Conservation (phyloP, 2,329 filamentous ascomycete genomes). For the Mariannaea sp. region DNA sequence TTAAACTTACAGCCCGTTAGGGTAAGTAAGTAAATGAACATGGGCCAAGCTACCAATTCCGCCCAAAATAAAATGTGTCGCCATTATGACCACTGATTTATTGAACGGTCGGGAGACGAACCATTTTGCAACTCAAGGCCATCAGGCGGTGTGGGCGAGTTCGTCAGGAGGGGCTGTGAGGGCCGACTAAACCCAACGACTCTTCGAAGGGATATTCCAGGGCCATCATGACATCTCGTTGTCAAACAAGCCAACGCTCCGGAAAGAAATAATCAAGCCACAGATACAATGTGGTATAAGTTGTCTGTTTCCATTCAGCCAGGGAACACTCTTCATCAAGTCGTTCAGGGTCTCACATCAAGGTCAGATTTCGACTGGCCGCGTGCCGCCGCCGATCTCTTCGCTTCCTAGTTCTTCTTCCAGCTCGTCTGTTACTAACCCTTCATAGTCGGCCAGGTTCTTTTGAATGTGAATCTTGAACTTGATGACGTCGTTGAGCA, state of each 20-base stretch:
- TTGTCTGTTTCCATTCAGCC: background rate
- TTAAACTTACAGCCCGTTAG: no score
- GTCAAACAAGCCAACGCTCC: slow-evolving; percentile 4
- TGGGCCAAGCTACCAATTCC: no score
- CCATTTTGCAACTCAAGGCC: no score
- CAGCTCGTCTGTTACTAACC: slow-evolving; percentile 89
- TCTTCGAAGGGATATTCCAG: no score
- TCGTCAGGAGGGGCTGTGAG: no score
- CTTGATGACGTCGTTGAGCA: slow-evolving; percentile 96
- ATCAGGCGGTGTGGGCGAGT: no score
- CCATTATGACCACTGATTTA: no score
- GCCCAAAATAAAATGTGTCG: no score
- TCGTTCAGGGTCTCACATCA: slow-evolving; percentile 22
- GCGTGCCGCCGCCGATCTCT: slow-evolving; percentile 59
- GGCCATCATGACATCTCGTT: slow-evolving; percentile 10
- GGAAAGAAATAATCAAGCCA: slow-evolving; percentile 1
- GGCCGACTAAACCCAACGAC: no score
- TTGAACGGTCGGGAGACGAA: no score
- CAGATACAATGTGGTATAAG: background rate
- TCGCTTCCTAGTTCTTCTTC: slow-evolving; percentile 78
- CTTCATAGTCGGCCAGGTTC: slow-evolving; percentile 90
- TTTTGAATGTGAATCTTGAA: slow-evolving; percentile 98
- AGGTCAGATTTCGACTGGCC: slow-evolving; percentile 51
- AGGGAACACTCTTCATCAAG: slow-evolving; percentile 11
- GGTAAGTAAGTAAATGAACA: no score